Evolutionary conservation across 495 filamentous ascomycete genomes (phyloP), one percentile per base, ranked within the genome.

Genomic region (Eremomyces bilateralis): DNA sequence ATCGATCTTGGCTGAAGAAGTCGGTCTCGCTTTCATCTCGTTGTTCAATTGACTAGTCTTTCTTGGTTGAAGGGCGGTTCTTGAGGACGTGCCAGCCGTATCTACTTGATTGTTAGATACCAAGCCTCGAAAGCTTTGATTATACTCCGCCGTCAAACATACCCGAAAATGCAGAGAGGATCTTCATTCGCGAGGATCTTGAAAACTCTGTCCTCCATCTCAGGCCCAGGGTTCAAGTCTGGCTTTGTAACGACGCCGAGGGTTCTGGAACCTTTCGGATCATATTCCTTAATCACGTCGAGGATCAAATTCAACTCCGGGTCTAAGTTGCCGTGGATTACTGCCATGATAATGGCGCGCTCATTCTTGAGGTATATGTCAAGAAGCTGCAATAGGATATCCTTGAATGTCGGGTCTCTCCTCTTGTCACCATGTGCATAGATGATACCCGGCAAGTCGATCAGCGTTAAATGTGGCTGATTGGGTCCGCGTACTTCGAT

Each of bases 1-100:
- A 75, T 5, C 55, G 46, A 1, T 66, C 64, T 29, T 52, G 33
- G 1, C 53, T 49, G 33, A 67, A 62, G 45, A 67, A 65, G 3
- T 43, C 31, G 5, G 11, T 15, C 43, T 67, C 61, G 8, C 47
- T 32, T 2, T 20, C 20, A 29, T 65, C 47, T 3, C 62, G 50
- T 13, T 58, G 47, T 1, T 25, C 31, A 28, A 29, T 27, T 13
- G 43, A 20, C 4, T 15, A 15, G 6, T 46, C 34, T 12, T 31
- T 33, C 15, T 19, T 20, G 3, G 24, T 16, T 17, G 29, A 49
- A 20, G 37, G 20, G 3, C 48, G 41, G 28, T 54, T 54, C 34
- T 41, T 45, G n/a, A 54, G 36, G 4, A 46, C 41, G 35, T 54
- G 51, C 51, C 51, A 54, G 3, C 51, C 49, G 15, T 52, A 42